phyloP scores from a whole-genome alignment of 2,329 filamentous ascomycete species.

The Neofusicoccum sp. region DNA sequence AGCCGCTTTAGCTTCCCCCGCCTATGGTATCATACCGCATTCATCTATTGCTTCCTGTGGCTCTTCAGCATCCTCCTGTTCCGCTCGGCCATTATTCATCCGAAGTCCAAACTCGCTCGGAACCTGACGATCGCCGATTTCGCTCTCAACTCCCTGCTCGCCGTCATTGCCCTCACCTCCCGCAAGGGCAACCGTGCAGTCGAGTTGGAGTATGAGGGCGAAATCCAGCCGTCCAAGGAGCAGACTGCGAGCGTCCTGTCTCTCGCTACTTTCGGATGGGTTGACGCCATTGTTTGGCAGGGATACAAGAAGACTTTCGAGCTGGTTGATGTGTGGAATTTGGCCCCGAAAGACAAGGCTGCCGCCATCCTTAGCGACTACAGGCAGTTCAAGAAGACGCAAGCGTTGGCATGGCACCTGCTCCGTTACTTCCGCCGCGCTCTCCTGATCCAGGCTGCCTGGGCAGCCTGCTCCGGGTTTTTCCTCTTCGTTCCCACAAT shows the following conservation, averaged over 20 bases:
- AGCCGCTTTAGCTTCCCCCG: slow-evolving; percentile 68
- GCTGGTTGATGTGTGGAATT: slow-evolving; percentile 87
- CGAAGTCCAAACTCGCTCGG: slow-evolving; percentile 64
- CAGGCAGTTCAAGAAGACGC: slow-evolving; percentile 81
- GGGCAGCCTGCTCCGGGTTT: slow-evolving; percentile 77
- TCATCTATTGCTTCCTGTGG: slow-evolving; percentile 84
- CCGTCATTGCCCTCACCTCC: slow-evolving; percentile 75
- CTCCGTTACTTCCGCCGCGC: slow-evolving; percentile 79
- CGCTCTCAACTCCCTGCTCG: slow-evolving; percentile 70
- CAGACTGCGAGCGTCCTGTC: slow-evolving; percentile 88
- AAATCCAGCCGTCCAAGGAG: slow-evolving; percentile 83
- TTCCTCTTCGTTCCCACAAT: slow-evolving; percentile 92
- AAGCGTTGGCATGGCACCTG: slow-evolving; percentile 76
- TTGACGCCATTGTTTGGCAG: slow-evolving; percentile 84
- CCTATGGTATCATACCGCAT: slow-evolving; percentile 91
- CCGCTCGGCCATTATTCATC: slow-evolving; percentile 82
- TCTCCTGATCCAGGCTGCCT: slow-evolving; percentile 75
- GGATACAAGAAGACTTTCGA: slow-evolving; percentile 86
- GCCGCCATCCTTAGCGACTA: slow-evolving; percentile 78
- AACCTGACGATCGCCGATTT: slow-evolving; percentile 75
- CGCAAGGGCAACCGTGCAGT: slow-evolving; percentile 92
- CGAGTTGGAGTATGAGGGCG: slow-evolving; percentile 83
- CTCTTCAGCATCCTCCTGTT: slow-evolving; percentile 74
- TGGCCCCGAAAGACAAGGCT: slow-evolving; percentile 86
- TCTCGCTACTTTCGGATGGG: slow-evolving; percentile 84